phyloP scores from a whole-genome alignment of 345 rosid species.

The Citrus maxima region DNA sequence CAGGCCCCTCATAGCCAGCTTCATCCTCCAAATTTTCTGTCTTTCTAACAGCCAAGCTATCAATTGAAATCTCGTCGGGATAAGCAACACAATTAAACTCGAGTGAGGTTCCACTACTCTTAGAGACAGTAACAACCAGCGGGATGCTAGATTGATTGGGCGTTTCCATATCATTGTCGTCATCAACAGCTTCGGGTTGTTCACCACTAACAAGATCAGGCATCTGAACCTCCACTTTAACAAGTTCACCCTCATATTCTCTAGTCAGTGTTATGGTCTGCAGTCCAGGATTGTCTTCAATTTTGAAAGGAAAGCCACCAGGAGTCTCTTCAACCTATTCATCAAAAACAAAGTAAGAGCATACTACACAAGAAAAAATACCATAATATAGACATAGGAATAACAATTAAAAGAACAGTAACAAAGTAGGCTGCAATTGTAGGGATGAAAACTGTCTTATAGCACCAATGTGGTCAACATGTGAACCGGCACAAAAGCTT shows the following conservation, averaged over 20 bases:
- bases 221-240: conserved; percentile 79
- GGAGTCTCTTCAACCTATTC: conserved; percentile 62
- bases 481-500: background rate
- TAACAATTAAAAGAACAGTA: background rate
- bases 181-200: conserved; percentile 32
- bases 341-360: background rate
- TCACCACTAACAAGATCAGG: conserved; percentile 81
- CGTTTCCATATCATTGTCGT: conserved; percentile 38
- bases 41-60: conserved; percentile 52
- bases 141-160: conserved; percentile 57
- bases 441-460: background rate
- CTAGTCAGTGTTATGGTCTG: conserved; percentile 58
- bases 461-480: background rate
- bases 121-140: conserved; percentile 56
- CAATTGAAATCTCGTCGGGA: conserved; percentile 60
- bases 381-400: background rate
- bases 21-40: conserved; percentile 51
- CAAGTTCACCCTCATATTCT: conserved; percentile 63
- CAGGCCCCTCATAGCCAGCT: conserved; percentile 76
- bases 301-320: conserved; percentile 65
- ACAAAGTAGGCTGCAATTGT: background rate
- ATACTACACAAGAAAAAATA: no score
- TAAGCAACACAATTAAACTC: conserved; percentile 69
- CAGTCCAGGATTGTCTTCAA: conserved; percentile 69
- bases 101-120: conserved; percentile 51